phyloP scores from a whole-genome alignment of 768 basidiomycete genomes.

The Pleurotus eryngii region DNA sequence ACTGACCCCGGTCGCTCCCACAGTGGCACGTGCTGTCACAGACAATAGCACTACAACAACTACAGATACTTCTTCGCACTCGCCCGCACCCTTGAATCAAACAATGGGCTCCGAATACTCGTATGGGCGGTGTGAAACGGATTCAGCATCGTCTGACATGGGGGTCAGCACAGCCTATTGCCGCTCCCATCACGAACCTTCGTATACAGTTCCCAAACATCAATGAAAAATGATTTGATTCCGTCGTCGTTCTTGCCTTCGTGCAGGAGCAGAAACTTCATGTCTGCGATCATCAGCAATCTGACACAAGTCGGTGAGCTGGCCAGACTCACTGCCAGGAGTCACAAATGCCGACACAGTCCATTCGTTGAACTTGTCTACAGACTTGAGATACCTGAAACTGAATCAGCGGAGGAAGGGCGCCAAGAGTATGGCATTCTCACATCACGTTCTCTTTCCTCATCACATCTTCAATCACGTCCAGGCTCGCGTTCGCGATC shows the following conservation, averaged over 20 bases:
- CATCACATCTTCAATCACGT: conserved; percentile 92
- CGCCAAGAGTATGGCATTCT: conserved; percentile 24
- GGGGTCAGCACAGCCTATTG: conserved; percentile 7
- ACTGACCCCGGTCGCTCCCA: conserved; percentile 24
- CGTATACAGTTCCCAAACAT: conserved; percentile 96
- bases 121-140: conserved; percentile 96
- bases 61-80: conserved; percentile 84
- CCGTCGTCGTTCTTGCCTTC: conserved; percentile 98
- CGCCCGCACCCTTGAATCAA: conserved; percentile 80
- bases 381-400: conserved; percentile 86
- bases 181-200: conserved; percentile 56
- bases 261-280: conserved; percentile 92
- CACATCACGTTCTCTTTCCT: conserved; percentile 78
- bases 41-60: neutral
- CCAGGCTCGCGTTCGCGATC: conserved; percentile 96
- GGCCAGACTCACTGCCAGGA: conserved; percentile 72
- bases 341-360: conserved; percentile 95
- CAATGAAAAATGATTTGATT: conserved; percentile 87
- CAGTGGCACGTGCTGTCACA: conserved; percentile 7
- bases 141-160: conserved; percentile 74
- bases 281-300: conserved; percentile 51
- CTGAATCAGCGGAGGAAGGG: conserved; percentile 6
- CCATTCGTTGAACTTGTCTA: conserved; percentile 99
- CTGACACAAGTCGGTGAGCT: neutral
- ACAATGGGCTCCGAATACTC: conserved; percentile 71